Percentiles rank a stretch among this genome's conserved stretches.
phyloP scores from a whole-genome alignment of 352 stramenopile genomes.

The Phytophthora macrochlamydospora region DNA sequence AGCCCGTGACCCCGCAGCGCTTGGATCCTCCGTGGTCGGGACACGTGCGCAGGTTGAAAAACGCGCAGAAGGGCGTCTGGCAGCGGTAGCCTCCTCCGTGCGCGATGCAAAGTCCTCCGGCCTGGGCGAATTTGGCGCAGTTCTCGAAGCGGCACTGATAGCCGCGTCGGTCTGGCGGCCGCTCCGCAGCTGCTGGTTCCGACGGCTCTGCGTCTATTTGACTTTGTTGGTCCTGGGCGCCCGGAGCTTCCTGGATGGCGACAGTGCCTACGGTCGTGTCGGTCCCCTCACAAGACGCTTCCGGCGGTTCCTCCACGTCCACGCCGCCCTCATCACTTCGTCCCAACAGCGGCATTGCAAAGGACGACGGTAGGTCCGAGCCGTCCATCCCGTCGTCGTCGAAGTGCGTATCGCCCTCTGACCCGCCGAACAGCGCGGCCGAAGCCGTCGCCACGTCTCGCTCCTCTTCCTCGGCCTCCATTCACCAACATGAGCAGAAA shows the following conservation, averaged over 20 bases:
- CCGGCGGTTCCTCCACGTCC: conserved; percentile 6
- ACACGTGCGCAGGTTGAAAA: conserved; percentile 75
- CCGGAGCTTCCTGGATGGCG: background rate
- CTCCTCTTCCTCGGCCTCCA: conserved; percentile 49
- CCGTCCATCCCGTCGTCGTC: conserved; percentile 59
- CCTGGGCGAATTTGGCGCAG: conserved; percentile 69
- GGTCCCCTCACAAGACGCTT: background rate
- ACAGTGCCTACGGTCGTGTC: conserved; percentile 1
- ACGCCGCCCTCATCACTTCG: conserved; percentile 21
- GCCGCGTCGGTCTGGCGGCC: conserved; percentile 14
- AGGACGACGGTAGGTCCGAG: conserved; percentile 49
- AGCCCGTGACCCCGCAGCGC: conserved; percentile 58
- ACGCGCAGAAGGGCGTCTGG: conserved; percentile 71
- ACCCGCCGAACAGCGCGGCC: conserved; percentile 54
- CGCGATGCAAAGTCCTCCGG: conserved; percentile 63
- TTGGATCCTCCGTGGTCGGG: conserved; percentile 76
- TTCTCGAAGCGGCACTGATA: conserved; percentile 55
- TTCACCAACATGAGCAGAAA: conserved; percentile 2
- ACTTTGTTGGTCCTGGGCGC: background rate
- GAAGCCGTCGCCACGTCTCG: conserved; percentile 52
- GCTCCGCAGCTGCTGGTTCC: background rate
- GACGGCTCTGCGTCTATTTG: background rate
- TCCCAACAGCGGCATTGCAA: conserved; percentile 47
- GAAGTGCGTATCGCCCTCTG: conserved; percentile 47
- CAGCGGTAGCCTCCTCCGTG: conserved; percentile 77